Percentiles rank a stretch among this genome's conserved stretches.
Conservation (phyloP, 169 alveolate genomes). For the Sarcocystis neurona region DNA sequence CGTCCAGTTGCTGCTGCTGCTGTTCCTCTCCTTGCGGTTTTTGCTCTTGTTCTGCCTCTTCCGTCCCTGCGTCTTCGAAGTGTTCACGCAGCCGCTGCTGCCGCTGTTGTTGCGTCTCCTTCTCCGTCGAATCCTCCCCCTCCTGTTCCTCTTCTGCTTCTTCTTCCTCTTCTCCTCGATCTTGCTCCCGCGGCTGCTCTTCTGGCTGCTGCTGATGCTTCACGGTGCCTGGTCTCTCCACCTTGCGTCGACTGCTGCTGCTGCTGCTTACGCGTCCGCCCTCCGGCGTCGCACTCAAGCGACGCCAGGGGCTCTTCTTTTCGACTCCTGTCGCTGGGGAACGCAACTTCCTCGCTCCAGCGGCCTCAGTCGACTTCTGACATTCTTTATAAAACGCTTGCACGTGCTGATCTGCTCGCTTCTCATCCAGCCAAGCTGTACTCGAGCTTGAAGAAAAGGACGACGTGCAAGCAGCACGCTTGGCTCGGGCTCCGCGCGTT, state of each 20-base stretch:
- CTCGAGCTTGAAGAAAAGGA: too few relatives aligned
- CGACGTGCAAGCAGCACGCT: too few relatives aligned
- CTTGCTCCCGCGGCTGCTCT: not conserved
- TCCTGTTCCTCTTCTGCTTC: not conserved
- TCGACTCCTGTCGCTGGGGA: not conserved
- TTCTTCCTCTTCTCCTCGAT: not conserved
- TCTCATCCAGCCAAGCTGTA: conserved; percentile 22
- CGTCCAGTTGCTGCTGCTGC: not conserved
- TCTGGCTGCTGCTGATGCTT: not conserved
- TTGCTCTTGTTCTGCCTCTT: not conserved
- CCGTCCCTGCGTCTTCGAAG: not conserved
- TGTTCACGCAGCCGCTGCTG: too few relatives aligned
- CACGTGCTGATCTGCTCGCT: not conserved
- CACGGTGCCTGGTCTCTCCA: not conserved
- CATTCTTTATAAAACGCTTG: not conserved
- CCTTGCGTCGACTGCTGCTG: not conserved
- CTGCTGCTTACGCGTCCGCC: not conserved
- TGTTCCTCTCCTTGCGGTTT: not conserved
- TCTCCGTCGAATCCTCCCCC: not conserved
- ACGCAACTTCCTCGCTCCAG: not conserved
- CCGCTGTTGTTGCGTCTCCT: not conserved
- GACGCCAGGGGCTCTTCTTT: not conserved
- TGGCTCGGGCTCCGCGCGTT: too few relatives aligned
- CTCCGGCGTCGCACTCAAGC: not conserved
- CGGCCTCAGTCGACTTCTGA: not conserved